Conservation (phyloP, 2,329 filamentous ascomycete species). For the Fusarium sp. region DNA sequence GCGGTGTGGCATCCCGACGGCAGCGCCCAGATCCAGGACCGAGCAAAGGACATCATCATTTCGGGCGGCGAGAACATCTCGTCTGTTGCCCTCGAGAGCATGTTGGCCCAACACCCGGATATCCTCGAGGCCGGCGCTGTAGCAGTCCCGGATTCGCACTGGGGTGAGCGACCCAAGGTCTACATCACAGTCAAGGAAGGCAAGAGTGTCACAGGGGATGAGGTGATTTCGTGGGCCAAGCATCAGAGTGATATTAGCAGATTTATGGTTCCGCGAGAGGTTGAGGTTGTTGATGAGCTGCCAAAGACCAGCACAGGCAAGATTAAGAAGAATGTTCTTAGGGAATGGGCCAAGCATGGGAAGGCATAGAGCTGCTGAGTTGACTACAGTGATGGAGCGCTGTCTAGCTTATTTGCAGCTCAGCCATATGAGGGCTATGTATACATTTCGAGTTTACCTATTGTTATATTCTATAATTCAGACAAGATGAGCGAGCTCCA, state of each 20-base stretch:
- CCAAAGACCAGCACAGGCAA: slow-evolving; percentile 99
- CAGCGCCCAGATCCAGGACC: slow-evolving; percentile 90
- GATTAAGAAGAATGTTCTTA: slow-evolving; percentile 92
- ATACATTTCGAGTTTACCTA: slow-evolving; percentile 11
- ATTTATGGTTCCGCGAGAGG: slow-evolving; percentile 85
- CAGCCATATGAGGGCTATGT: slow-evolving; percentile 2
- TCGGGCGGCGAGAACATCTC: slow-evolving; percentile 98
- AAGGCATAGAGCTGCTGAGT: slow-evolving; percentile 24
- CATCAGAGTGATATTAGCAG: slow-evolving; percentile 83
- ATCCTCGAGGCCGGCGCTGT: slow-evolving; percentile 94
- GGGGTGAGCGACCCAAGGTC: slow-evolving; percentile 96
- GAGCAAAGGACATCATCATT: slow-evolving; percentile 98
- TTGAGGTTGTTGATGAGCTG: slow-evolving; percentile 85
- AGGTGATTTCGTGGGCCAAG: slow-evolving; percentile 89
- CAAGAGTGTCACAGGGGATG: slow-evolving; percentile 62
- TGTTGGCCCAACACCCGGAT: slow-evolving; percentile 88
- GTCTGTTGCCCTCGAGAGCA: slow-evolving; percentile 89
- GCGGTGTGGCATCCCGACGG: slow-evolving; percentile 95
- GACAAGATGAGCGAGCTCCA: slow-evolving; percentile 3
- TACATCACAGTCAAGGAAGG: slow-evolving; percentile 85
- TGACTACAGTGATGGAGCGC: not conserved
- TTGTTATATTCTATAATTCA: slow-evolving; percentile 7
- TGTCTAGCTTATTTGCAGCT: slow-evolving; percentile 1
- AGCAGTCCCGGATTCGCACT: slow-evolving; percentile 86
- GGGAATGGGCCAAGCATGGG: slow-evolving; percentile 77